These are phyloP conservation scores for Tricholoma sp. DNA, from an alignment of 768 basidiomycete species.

Conservation along the genomic window DNA sequence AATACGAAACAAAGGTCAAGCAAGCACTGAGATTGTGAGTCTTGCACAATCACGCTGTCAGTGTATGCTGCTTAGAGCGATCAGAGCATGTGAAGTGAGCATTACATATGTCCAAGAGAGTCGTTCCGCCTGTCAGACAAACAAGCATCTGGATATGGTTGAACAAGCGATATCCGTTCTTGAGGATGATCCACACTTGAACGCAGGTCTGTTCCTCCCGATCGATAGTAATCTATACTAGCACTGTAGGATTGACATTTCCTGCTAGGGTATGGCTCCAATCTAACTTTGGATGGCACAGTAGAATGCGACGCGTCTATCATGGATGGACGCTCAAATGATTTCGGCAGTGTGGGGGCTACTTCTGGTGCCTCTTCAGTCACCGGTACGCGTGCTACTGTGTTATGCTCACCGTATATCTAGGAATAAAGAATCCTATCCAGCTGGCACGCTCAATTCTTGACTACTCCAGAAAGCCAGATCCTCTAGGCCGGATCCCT, in stretches of 20 bases:
- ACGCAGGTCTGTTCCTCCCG: constrained; percentile 50
- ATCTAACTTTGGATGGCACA: constrained; percentile 64
- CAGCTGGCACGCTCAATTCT: constrained; percentile 53
- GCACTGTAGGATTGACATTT: neutral
- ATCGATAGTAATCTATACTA: neutral
- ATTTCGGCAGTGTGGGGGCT: constrained; percentile 73
- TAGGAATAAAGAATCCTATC: constrained; percentile 72
- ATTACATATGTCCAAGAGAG: constrained; percentile 13
- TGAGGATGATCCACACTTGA: constrained; percentile 64
- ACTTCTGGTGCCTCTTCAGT: constrained; percentile 44
- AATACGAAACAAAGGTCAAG: constrained; percentile 49
- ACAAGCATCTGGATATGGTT: constrained; percentile 40
- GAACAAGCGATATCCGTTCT: constrained; percentile 50
- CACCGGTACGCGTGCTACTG: neutral
- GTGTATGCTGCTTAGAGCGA: neutral
- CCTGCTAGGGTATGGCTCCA: constrained; percentile 64
- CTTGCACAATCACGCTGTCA: neutral
- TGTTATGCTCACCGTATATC: neutral
- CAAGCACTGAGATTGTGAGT: constrained; percentile 50
- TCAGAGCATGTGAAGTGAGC: constrained; percentile 51
- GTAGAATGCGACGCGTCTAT: constrained; percentile 84
- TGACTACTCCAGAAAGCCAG: constrained; percentile 39
- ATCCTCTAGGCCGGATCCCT: constrained; percentile 59
- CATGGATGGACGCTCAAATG: constrained; percentile 40
- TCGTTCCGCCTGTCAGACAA: neutral